phyloP scores from a whole-genome alignment of 495 filamentous ascomycete species.

The Alectoria sarmentosa region DNA sequence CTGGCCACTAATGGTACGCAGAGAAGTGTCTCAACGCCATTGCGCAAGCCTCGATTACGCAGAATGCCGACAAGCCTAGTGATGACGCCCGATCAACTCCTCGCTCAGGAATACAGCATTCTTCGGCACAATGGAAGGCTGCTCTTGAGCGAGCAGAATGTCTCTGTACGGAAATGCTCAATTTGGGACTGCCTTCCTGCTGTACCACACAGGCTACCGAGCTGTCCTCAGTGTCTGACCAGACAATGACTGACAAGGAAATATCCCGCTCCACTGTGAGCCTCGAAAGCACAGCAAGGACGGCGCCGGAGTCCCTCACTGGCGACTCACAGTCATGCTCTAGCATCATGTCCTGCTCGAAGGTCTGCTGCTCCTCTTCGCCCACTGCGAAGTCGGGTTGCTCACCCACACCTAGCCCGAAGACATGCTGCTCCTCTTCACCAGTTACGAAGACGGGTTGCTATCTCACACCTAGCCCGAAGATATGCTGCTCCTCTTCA shows the following conservation, averaged over 20 bases:
- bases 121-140: slow-evolving; percentile 9
- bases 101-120: neutral
- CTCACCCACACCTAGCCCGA: neutral
- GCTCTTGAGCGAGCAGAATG: slow-evolving; percentile 6
- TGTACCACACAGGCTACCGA: neutral
- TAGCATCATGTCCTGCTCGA: neutral
- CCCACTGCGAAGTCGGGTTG: neutral
- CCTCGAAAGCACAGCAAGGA: neutral
- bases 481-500: neutral
- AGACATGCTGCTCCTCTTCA: neutral
- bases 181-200: slow-evolving; percentile 5
- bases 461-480: too few species aligned
- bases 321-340: neutral
- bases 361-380: neutral
- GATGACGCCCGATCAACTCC: neutral
- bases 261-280: neutral
- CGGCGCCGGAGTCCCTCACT: neutral
- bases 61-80: neutral
- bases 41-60: neutral
- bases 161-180: slow-evolving; percentile 6
- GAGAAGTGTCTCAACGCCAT: neutral
- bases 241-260: neutral
- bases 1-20: neutral
- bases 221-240: neutral
- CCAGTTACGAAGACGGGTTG: too few species aligned